Percentiles rank a stretch among this genome's conserved stretches.
Conservation (phyloP, 2,329 filamentous ascomycete genomes). For the Cordyceps javanica region DNA sequence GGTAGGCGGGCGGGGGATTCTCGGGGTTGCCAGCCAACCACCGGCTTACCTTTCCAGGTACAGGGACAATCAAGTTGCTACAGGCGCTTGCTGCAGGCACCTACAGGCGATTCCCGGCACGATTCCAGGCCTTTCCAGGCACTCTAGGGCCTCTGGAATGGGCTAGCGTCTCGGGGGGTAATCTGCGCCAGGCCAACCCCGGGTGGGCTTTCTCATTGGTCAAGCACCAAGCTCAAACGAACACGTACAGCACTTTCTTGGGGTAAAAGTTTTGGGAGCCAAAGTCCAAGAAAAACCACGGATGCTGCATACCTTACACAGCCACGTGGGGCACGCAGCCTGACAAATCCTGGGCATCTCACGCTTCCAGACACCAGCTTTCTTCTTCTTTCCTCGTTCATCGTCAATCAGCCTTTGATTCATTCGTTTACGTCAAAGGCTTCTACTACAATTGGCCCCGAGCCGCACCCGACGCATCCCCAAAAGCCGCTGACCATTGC, state of each 20-base stretch:
- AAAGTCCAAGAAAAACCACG: not conserved
- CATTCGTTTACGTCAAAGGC: constrained; percentile 5
- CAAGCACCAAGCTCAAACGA: constrained; percentile 16
- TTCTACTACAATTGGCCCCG: constrained; percentile 2
- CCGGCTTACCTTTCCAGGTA: not conserved
- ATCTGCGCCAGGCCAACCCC: not conserved
- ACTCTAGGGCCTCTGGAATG: not conserved
- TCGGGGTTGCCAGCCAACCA: no score
- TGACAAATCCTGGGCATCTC: constrained; percentile 12
- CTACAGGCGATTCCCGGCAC: not conserved
- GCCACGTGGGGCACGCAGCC: constrained; percentile 12
- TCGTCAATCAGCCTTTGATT: constrained; percentile 6
- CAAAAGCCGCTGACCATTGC: not conserved
- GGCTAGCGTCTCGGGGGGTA: not conserved
- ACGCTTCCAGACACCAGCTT: not conserved
- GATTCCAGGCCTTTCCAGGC: not conserved
- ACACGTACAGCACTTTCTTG: constrained; percentile 23
- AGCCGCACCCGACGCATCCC: not conserved
- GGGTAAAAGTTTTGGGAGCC: not conserved
- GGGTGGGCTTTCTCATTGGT: constrained; percentile 1
- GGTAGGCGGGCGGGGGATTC: not conserved
- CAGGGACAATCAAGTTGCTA: not conserved
- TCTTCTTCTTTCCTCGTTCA: constrained; percentile 10
- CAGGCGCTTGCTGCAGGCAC: not conserved
- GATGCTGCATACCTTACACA: constrained; percentile 8